Percentiles rank a stretch among this genome's conserved stretches.
Conservation (phyloP, 805 yeast genomes). For the Diddensiella santjacobensis region DNA sequence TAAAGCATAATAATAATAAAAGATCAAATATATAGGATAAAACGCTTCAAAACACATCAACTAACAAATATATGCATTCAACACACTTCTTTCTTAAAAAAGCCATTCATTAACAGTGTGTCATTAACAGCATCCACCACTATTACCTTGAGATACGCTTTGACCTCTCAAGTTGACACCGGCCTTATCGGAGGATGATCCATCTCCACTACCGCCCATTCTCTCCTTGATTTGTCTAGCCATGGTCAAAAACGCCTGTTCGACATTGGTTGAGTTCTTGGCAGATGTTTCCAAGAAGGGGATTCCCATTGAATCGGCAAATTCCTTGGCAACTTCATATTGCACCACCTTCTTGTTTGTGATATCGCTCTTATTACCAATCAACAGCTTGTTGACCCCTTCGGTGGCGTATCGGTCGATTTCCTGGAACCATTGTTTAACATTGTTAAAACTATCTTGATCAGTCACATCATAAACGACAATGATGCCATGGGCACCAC, state of each 20-base stretch:
- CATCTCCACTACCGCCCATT: constrained; percentile 52
- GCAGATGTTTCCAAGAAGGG: constrained; percentile 97
- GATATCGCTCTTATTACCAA: constrained; percentile 95
- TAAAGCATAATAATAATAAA: too few relatives aligned
- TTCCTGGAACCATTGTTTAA: constrained; percentile 97
- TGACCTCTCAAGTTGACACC: constrained; percentile 40
- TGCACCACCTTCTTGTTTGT: constrained; percentile 93
- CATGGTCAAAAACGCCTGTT: constrained; percentile 98
- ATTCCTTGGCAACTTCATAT: constrained; percentile 93
- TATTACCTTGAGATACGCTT: constrained; percentile 38
- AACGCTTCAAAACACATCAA: background rate
- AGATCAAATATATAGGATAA: too few relatives aligned
- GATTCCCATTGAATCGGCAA: constrained; percentile 90
- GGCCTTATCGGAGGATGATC: constrained; percentile 37
- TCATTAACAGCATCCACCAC: constrained; percentile 38
- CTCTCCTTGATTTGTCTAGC: constrained; percentile 97
- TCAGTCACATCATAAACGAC: constrained; percentile 98
- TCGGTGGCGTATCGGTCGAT: constrained; percentile 98
- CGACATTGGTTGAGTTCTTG: constrained; percentile 90
- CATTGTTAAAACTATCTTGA: constrained; percentile 81
- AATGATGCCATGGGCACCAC: constrained; percentile 98
- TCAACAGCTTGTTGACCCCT: constrained; percentile 91
- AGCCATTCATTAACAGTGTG: background rate
- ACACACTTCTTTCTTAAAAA: background rate
- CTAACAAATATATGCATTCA: background rate